Base-by-base conservation (phyloP, 1,139 yeast genomes). In the Debaryomyces psychrophilus region DNA sequence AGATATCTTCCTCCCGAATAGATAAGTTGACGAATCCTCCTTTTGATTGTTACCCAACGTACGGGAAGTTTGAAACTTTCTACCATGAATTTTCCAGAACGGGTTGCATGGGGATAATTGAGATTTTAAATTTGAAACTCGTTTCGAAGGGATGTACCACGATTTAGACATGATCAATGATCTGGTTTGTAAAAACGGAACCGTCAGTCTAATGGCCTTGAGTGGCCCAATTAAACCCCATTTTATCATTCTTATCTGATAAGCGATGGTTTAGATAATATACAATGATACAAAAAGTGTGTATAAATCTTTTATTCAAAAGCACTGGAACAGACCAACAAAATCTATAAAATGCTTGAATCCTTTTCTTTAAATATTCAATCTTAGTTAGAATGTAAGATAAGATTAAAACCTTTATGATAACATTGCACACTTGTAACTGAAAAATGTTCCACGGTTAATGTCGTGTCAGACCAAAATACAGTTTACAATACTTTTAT, bases 1-100 rank as follows among this genome's bases (percentile, higher is more conserved):
- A 12, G 60, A 49, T 14, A 65, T 60, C 33, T 61, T 60, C 31
- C 55, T 50, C 4, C 69, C 69, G 46, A 66, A 59, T 12, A 65
- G 43, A 12, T n/a, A 28, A 12, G 25, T 28, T 3, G 41, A 38
- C 20, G 41, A 38, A 18, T 38, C 41, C 28, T 38, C 33, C 15
- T 22, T 31, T 11, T 26, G 4, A 26, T 26, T 20, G 12, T 31
- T 34, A 6, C 39, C 14, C 18, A 29, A 29, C n/a, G 20, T 38
- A 8, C 20, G 22, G 29, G 40, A 35, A 34, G 35, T 31, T 8
- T 29, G 31, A 17, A 33, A 26, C 20, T 34, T 31, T n/a, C 31
- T 26, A 14, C 37, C 35, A 14, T 12, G 7, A n/a, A 18, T 17
- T 20, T 7, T 38, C 1, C 18, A 15, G 22, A 4, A 8, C 20